Percentiles rank a stretch among this genome's conserved stretches.
These are phyloP conservation scores for Aspergillus sparsus DNA, from an alignment of 495 filamentous ascomycete genomes.

Conservation along the genomic window DNA sequence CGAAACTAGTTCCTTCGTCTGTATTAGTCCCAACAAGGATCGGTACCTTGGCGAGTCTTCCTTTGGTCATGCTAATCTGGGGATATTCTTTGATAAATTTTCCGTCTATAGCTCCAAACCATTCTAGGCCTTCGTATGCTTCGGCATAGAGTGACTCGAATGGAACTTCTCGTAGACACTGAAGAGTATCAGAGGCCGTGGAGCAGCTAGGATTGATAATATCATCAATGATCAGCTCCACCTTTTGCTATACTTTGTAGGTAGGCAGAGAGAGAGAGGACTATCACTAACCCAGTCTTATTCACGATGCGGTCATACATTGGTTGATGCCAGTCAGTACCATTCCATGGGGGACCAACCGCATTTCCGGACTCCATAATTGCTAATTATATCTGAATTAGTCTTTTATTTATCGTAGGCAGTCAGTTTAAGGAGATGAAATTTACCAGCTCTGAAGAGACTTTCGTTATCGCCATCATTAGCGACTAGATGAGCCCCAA, in stretches of 20 bases:
- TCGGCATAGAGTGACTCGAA: constrained; percentile 60
- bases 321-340: constrained; percentile 44
- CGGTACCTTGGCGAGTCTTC: constrained; percentile 45
- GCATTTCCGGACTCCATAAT: constrained; percentile 70
- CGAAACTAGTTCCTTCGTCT: constrained; percentile 53
- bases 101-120: constrained; percentile 52
- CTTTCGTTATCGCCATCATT: constrained; percentile 39
- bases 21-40: constrained; percentile 49
- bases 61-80: constrained; percentile 34
- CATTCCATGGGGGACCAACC: constrained; percentile 41
- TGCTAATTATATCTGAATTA: constrained; percentile 30
- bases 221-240: not conserved
- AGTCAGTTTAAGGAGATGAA: not conserved
- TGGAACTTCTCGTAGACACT: constrained; percentile 60
- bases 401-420: not conserved
- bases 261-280: not conserved
- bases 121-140: constrained; percentile 42
- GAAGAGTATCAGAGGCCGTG: constrained; percentile 54
- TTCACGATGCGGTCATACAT: constrained; percentile 43
- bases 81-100: constrained; percentile 50
- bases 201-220: constrained; percentile 52
- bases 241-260: not conserved
- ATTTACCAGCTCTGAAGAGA: constrained; percentile 39
- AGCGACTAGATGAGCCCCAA: constrained; percentile 39
- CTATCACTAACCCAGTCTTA: constrained; percentile 27